These are phyloP conservation scores for Striga asiatica DNA, from an alignment of 257 asterid species.

Conservation along the genomic window DNA sequence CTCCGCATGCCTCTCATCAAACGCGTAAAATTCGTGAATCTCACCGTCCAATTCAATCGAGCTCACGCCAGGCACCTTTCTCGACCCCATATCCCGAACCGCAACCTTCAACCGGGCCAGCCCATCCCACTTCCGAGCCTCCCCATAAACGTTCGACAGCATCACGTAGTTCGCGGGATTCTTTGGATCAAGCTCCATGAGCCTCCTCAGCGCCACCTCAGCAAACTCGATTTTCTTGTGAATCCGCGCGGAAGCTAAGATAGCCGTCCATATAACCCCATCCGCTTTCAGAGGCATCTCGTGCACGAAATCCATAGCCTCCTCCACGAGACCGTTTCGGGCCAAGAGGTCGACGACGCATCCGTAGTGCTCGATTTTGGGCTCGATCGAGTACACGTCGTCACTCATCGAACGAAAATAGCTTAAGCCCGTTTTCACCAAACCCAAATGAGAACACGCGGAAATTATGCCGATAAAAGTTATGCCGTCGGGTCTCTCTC, in stretches of 20 bases:
- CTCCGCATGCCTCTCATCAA: constrained; percentile 57
- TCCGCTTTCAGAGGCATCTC: constrained; percentile 66
- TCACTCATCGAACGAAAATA: constrained; percentile 46
- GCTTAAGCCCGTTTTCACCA: constrained; percentile 47
- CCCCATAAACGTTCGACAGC: constrained; percentile 70
- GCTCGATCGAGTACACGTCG: constrained; percentile 32
- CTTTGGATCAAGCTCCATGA: constrained; percentile 55
- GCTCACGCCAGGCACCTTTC: constrained; percentile 68
- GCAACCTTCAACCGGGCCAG: constrained; percentile 53
- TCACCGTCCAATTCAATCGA: constrained; percentile 46
- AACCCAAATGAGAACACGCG: constrained; percentile 86
- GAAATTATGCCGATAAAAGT: constrained; percentile 56
- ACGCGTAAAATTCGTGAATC: constrained; percentile 49
- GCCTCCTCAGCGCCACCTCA: constrained; percentile 47
- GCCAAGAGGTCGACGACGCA: constrained; percentile 77
- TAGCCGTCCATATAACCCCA: constrained; percentile 57
- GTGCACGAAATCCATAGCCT: constrained; percentile 55
- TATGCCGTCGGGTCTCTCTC: constrained; percentile 62
- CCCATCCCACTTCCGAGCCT: constrained; percentile 60
- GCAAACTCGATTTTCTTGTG: constrained; percentile 58
- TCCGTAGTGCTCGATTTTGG: constrained; percentile 73
- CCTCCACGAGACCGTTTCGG: constrained; percentile 56
- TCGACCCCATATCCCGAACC: constrained; percentile 52
- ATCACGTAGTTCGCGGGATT: constrained; percentile 69
- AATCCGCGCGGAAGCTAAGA: constrained; percentile 62